Percentiles rank a stretch among this genome's conserved stretches.
Evolutionary conservation across 1,139 yeast genomes (phyloP).

Genomic region (Pichia norvegensis): DNA sequence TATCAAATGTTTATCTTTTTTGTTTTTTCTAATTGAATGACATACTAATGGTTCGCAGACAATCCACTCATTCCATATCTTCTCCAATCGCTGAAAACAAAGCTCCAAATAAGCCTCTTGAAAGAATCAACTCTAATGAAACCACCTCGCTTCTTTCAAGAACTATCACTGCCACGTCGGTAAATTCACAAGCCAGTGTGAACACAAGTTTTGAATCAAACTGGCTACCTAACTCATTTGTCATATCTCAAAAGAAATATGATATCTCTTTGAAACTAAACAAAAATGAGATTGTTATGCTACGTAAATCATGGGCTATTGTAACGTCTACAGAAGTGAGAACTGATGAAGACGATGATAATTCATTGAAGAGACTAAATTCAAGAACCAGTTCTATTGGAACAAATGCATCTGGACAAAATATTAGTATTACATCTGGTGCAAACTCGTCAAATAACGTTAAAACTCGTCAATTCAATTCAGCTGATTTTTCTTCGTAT

Average conservation of each 20-base stretch:
- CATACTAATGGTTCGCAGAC: not conserved
- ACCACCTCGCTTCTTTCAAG: constrained; percentile 17
- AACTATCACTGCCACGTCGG: constrained; percentile 22
- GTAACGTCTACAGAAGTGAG: constrained; percentile 18
- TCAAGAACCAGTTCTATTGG: constrained; percentile 7
- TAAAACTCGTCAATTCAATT: constrained; percentile 7
- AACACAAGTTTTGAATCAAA: constrained; percentile 25
- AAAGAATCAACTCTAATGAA: constrained; percentile 10
- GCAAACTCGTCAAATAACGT: not conserved
- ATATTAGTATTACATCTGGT: not conserved
- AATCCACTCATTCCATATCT: not conserved
- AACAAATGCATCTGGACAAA: not conserved
- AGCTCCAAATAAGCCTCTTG: not conserved
- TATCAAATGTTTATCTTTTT: too few relatives aligned
- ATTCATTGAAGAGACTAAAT: not conserved
- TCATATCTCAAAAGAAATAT: constrained; percentile 21
- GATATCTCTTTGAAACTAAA: constrained; percentile 29
- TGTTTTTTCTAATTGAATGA: not conserved
- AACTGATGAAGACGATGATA: constrained; percentile 4
- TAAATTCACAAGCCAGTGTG: constrained; percentile 22
- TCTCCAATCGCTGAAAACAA: not conserved
- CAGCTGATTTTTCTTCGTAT: constrained; percentile 28
- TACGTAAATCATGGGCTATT: constrained; percentile 35
- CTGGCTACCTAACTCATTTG: constrained; percentile 26
- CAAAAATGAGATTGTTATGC: constrained; percentile 30